These are phyloP conservation scores for Paramarasmius palmivorus DNA, from an alignment of 1,284 basidiomycete species.

Conservation along the genomic window DNA sequence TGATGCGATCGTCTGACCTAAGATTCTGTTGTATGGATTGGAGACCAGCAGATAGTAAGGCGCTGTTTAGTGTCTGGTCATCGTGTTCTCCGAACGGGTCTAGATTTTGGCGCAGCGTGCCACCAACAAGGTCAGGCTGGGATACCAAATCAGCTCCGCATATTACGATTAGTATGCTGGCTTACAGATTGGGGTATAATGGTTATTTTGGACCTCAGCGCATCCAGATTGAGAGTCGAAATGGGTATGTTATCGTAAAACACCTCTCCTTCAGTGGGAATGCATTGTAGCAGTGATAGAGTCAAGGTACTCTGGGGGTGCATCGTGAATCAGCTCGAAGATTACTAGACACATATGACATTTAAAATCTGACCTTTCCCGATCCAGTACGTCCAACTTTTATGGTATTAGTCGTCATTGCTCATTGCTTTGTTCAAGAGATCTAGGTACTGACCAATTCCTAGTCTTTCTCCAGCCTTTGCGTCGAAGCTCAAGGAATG, in stretches of 20 bases:
- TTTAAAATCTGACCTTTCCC: conserved; percentile 49
- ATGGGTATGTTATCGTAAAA: conserved; percentile 50
- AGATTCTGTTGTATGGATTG: conserved; percentile 35
- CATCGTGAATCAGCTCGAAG: no score
- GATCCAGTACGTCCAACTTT: conserved; percentile 61
- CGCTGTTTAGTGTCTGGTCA: conserved; percentile 44
- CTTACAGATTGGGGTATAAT: conserved; percentile 58
- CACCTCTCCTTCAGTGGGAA: conserved; percentile 58
- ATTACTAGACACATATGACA: no score
- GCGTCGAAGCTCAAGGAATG: conserved; percentile 45
- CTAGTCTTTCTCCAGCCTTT: conserved; percentile 48
- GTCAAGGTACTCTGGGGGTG: conserved; percentile 49
- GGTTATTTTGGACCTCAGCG: conserved; percentile 60
- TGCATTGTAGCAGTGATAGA: conserved; percentile 53
- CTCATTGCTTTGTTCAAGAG: neutral
- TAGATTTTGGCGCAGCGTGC: conserved; percentile 46
- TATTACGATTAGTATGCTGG: conserved; percentile 22
- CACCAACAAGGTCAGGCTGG: conserved; percentile 50
- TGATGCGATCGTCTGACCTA: conserved; percentile 24
- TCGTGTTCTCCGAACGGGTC: conserved; percentile 61
- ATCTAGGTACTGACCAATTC: conserved; percentile 34
- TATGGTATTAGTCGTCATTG: neutral
- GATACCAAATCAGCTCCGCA: neutral
- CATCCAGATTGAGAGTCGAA: conserved; percentile 61
- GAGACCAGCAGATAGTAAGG: conserved; percentile 39